Base-by-base conservation (phyloP, 352 stramenopile genomes). In the Globisporangium takayamanum region DNA sequence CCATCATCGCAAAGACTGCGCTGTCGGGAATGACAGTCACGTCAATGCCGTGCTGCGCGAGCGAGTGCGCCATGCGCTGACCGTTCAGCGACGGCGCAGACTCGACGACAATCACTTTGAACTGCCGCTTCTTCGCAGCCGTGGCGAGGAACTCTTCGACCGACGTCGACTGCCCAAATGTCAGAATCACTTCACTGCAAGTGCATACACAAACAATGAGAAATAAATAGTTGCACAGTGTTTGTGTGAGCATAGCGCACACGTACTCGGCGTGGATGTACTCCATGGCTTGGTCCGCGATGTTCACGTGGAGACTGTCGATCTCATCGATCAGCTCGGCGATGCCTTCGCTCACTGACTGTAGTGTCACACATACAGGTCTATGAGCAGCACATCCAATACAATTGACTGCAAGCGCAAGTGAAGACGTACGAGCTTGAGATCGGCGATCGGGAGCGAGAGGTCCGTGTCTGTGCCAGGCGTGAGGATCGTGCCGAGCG, bases 1-100 rank as follows among this genome's bases (percentile, higher is more conserved):
- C 92, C 97, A 99, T 99, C 65, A 99, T 94, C 15, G 95, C 96
- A 67, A 98, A 99, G 41, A 98, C 94, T 6, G 95, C 95, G 61
- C 89, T 97, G 73, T 99, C 97, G 12, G 90, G 89, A 70, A 99
- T 99, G 18, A 99, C 81, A 30, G 93, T 98, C 41, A 95, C 94
- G 57, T 98, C 83, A 45, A 98, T 96, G 8, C 89, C 92, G 30
- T 81, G 85, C 67, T 95, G 74, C 11, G 90, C 88, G 22, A 98
- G 76, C 39, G 73, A 80, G 60, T 95, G 90, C 8, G 92, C 95
- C 85, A 81, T 88, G 15, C 69, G 66, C 62, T 98, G 92, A 20
- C 95, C 96, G 55, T 96, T 94, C 59, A 97, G 88, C 49, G 93
- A 84, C 6, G 95, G 94, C 41, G 91, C 89, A 48, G 89, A 96